phyloP scores from a whole-genome alignment of 768 basidiomycete species.

The Pleurotus sapidus region DNA sequence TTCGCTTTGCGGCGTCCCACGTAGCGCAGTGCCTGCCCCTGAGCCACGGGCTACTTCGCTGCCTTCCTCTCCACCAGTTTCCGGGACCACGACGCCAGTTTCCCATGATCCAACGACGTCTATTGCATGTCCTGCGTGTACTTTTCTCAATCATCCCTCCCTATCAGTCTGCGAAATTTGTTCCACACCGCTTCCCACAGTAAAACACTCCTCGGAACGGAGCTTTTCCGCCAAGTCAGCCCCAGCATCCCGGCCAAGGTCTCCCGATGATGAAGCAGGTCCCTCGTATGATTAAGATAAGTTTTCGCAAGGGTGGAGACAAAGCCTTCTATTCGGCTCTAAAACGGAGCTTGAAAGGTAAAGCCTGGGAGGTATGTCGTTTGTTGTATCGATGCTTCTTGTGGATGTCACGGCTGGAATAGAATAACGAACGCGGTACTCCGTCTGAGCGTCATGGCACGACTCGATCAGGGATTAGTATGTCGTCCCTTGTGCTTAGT shows the following conservation, averaged over 20 bases:
- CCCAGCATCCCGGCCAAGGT: conserved; percentile 61
- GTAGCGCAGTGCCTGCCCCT: conserved; percentile 33
- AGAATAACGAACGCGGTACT: not conserved
- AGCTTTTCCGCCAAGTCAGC: conserved; percentile 49
- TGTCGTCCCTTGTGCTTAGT: conserved; percentile 14
- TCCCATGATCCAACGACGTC: conserved; percentile 32
- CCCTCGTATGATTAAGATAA: conserved; percentile 67
- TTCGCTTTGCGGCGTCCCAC: conserved; percentile 78
- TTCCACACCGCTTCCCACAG: conserved; percentile 56
- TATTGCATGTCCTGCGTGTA: conserved; percentile 82
- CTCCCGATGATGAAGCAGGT: conserved; percentile 36
- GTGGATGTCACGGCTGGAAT: not conserved
- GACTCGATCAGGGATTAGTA: conserved; percentile 52
- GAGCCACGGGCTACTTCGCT: conserved; percentile 32
- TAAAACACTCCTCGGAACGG: conserved; percentile 11
- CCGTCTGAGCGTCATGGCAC: conserved; percentile 4
- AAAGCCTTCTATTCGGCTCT: conserved; percentile 77
- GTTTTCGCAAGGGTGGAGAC: conserved; percentile 91
- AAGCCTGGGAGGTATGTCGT: conserved; percentile 67
- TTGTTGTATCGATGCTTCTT: conserved; percentile 1
- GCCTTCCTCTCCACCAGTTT: conserved; percentile 25
- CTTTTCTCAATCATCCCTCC: conserved; percentile 85
- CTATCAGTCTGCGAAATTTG: conserved; percentile 85
- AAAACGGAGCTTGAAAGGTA: conserved; percentile 65
- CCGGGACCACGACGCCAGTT: conserved; percentile 36